These are phyloP conservation scores for Hortaea sp. DNA, from an alignment of 2,329 filamentous ascomycete species.

Conservation along the genomic window DNA sequence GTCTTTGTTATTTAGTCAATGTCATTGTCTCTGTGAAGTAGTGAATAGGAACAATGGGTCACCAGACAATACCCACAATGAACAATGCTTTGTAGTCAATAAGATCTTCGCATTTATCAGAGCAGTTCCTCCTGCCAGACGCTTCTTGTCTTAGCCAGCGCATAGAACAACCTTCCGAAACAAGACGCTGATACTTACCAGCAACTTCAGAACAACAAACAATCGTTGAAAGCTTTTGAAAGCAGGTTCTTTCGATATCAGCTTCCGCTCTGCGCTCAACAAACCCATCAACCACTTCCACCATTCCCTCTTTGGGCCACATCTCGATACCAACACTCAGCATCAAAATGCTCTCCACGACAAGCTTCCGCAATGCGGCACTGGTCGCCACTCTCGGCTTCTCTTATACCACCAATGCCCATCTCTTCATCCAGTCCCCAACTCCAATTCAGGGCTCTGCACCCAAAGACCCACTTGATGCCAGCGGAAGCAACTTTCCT, in stretches of 20 bases:
- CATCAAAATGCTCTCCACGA: slow-evolving; percentile 1
- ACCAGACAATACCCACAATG: no score
- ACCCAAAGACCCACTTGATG: slow-evolving; percentile 54
- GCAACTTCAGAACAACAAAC: no score
- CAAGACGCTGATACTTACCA: no score
- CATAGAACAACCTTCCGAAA: no score
- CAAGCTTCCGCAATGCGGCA: slow-evolving; percentile 23
- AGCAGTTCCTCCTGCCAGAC: no score
- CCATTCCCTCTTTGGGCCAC: not conserved
- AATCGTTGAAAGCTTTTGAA: not conserved
- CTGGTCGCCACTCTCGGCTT: slow-evolving; percentile 41
- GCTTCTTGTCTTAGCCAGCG: no score
- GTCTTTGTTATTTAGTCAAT: no score
- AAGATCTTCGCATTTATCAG: no score
- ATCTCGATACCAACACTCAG: not conserved
- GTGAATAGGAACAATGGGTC: no score
- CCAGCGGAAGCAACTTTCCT: slow-evolving; percentile 60
- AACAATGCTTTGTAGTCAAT: no score
- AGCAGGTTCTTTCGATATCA: not conserved
- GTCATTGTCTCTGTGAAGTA: no score
- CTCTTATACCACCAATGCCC: slow-evolving; percentile 56
- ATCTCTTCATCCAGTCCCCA: slow-evolving; percentile 66
- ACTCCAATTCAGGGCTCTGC: slow-evolving; percentile 43
- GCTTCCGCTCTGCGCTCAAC: not conserved
- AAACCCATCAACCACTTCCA: not conserved